A percentile compares a stretch with the other conserved stretches of the same genome.
phyloP scores from a whole-genome alignment of 2,329 filamentous ascomycete species.

The Bimuria novae-zelandiae region DNA sequence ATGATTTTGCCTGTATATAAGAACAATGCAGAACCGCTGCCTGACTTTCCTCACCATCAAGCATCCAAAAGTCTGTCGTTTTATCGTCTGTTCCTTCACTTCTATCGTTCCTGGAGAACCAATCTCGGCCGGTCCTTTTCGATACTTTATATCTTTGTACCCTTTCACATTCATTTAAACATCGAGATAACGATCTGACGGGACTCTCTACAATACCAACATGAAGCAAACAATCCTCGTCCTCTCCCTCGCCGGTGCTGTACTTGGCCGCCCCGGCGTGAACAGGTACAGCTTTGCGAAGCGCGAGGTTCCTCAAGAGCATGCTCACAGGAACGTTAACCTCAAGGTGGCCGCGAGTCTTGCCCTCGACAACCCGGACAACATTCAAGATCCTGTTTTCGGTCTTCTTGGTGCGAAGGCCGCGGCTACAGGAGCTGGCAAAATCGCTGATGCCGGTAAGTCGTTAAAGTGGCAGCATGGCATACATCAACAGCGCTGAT shows the following conservation, averaged over 20 bases:
- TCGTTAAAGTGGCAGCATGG: neutral
- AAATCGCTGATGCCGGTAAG: conserved; percentile 52
- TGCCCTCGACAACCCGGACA: conserved; percentile 53
- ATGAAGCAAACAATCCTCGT: conserved; percentile 43
- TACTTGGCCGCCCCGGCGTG: conserved; percentile 31
- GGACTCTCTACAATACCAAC: conserved; percentile 12
- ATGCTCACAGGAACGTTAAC: conserved; percentile 59
- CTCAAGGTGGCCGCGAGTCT: conserved; percentile 52
- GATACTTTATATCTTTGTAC: conserved; percentile 18
- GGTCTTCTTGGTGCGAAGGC: conserved; percentile 58
- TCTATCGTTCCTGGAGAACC: conserved; percentile 46
- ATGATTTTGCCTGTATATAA: conserved; percentile 33
- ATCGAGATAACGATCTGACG: conserved; percentile 10
- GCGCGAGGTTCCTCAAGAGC: conserved; percentile 63
- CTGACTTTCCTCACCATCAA: conserved; percentile 18
- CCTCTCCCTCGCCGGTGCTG: conserved; percentile 37
- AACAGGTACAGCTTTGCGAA: conserved; percentile 20
- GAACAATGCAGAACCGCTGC: conserved; percentile 23
- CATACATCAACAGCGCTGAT: conserved; percentile 13
- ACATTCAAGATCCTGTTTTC: conserved; percentile 57
- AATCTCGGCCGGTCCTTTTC: conserved; percentile 42
- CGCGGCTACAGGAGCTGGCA: conserved; percentile 54
- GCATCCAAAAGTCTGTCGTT: conserved; percentile 36
- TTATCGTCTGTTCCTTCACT: conserved; percentile 32
- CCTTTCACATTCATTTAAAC: conserved; percentile 9